A percentile compares a stretch with the other conserved stretches of the same genome.
Conservation (phyloP, 805 yeast species). For the Lipomyces sp. region DNA sequence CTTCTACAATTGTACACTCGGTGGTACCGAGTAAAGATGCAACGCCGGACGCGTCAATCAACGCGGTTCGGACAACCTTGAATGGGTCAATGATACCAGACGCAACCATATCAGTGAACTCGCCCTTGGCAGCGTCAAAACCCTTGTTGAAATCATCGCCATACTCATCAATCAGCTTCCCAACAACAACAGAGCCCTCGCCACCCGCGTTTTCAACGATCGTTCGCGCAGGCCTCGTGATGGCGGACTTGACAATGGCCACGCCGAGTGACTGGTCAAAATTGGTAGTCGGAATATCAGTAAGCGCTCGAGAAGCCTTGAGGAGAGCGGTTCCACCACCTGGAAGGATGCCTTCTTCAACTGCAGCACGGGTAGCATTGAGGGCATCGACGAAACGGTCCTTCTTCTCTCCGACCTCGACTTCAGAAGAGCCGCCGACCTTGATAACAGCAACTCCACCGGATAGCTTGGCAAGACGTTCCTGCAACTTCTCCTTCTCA, state of each 20-base stretch:
- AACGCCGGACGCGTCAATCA: conserved; percentile 96
- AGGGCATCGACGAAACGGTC: conserved; percentile 98
- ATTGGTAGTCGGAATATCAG: conserved; percentile 65
- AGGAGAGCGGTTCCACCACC: conserved; percentile 99
- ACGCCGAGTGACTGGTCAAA: conserved; percentile 97
- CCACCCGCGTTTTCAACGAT: conserved; percentile 97
- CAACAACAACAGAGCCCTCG: conserved; percentile 96
- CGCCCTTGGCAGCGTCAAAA: conserved; percentile 89
- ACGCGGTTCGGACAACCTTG: conserved; percentile 95
- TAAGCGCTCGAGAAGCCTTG: conserved; percentile 83
- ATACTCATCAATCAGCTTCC: conserved; percentile 66
- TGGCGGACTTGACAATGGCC: conserved; percentile 87
- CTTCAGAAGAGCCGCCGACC: conserved; percentile 97
- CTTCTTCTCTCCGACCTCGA: conserved; percentile 99
- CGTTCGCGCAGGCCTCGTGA: conserved; percentile 92
- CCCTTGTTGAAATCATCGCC: conserved; percentile 84
- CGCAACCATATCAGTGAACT: conserved; percentile 92
- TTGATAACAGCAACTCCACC: conserved; percentile 98
- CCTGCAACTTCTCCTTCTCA: conserved; percentile 96
- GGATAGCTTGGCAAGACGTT: conserved; percentile 93
- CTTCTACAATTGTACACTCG: conserved; percentile 97
- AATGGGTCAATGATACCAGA: conserved; percentile 98
- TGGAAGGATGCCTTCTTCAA: conserved; percentile 97
- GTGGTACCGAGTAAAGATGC: conserved; percentile 97
- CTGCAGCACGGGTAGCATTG: conserved; percentile 98